Evolutionary conservation across 345 rosid species (phyloP), one percentile per base, ranked within the genome.

Genomic region (Salix suchowensis): DNA sequence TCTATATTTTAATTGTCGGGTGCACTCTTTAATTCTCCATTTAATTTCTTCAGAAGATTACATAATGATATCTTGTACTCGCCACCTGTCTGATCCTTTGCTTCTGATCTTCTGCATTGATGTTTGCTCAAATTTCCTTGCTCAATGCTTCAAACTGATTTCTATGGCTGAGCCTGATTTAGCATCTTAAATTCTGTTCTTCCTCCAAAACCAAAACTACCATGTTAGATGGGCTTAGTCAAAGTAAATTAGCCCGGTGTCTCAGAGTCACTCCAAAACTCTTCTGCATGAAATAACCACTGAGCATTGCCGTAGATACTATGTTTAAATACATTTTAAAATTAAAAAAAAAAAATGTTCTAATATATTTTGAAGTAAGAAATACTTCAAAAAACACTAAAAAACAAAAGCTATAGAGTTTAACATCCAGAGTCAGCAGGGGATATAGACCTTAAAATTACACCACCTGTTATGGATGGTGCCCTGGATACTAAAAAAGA

Each of bases 71-170:
- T 86, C 83, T 87, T 89, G 73, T 86, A 34, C 30, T 76, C 67
- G 86, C 79, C 15, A 88, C 81, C 75, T 73, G 11, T 77, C 88
- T 82, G 80, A 90, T 82, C 74, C 75, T 85, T 71, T 79, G 77
- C 74, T 73, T 88, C 37, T 82, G 79, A 26, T 70, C 79, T 72
- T 78, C 82, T 40, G 79, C 69, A 13, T 76, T 73, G 81, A 81
- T 64, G 67, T 30, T 30, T 30, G 32, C 61, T 8, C 61, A 19
- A 21, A 19, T 19, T 40, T n/a, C 62, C 5, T n/a, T 10, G 61
- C 61, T 54, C 61, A 7, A 8, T 40, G 44, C 50, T 14, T 42
- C 16, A n/a, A 55, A 3, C 62, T n/a, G 2, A 55, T 24, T 23
- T 24, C 28, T 3, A 2, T n/a, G 26, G 62, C 62, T 23, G 28